Conservation (phyloP, 345 rosid genomes). For the Diplotaxis tenuifolia region DNA sequence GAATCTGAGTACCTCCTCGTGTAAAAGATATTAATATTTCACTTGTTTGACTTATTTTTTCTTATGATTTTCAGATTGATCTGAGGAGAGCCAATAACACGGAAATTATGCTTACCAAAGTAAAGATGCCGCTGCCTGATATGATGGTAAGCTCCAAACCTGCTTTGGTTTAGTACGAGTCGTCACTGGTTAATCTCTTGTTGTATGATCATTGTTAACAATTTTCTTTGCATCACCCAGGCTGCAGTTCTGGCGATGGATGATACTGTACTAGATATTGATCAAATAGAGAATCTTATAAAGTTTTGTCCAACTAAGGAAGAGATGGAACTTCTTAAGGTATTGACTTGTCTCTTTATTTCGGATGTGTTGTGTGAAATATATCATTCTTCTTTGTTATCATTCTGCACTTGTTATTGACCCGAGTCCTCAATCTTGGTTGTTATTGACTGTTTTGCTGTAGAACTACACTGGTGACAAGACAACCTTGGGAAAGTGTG, state of each 20-base stretch:
- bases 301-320: constrained; percentile 98
- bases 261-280: constrained; percentile 83
- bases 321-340: constrained; percentile 99
- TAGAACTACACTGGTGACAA: constrained; percentile 85
- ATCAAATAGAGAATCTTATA: constrained; percentile 97
- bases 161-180: not conserved
- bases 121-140: constrained; percentile 96
- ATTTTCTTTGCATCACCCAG: constrained; percentile 43
- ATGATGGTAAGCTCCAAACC: constrained; percentile 82
- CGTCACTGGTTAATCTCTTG: not conserved
- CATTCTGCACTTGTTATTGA: constrained; percentile 17
- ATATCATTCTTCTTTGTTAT: constrained; percentile 10
- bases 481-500: constrained; percentile 86
- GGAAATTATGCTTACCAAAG: constrained; percentile 99
- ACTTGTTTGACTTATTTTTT: constrained; percentile 2
- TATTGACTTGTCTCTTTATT: constrained; percentile 19
- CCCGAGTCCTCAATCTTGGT: constrained; percentile 11
- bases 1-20: not conserved
- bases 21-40: constrained; percentile 7
- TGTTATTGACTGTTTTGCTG: constrained; percentile 24
- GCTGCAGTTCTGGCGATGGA: constrained; percentile 97
- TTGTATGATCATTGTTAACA: constrained; percentile 11
- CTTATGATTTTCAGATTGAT: constrained; percentile 62
- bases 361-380: constrained; percentile 1
- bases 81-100: constrained; percentile 98